A percentile compares a stretch with the other conserved stretches of the same genome.
phyloP scores from a whole-genome alignment of 2,329 filamentous ascomycete genomes.

The Cordyceps farinosa region DNA sequence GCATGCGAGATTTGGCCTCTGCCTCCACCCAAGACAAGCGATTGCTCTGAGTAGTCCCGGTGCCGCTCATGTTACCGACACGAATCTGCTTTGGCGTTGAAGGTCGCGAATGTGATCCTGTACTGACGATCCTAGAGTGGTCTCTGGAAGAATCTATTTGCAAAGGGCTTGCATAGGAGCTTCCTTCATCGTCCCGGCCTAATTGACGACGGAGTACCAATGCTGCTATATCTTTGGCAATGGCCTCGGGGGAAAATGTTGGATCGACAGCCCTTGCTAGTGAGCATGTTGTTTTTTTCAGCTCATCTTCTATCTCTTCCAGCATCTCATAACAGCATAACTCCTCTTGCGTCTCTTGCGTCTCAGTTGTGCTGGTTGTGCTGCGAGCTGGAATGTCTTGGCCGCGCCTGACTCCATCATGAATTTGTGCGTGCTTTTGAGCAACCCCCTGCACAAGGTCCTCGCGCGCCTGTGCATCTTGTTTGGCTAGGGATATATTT shows the following conservation, averaged over 20 bases:
- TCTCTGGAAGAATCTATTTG: not conserved
- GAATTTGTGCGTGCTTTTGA: conserved; percentile 44
- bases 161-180: not conserved
- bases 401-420: conserved; percentile 36
- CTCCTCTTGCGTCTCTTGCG: not conserved
- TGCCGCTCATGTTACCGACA: not conserved
- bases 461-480: conserved; percentile 35
- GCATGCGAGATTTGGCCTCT: not conserved
- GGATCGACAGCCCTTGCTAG: conserved; percentile 4
- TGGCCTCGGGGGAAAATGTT: conserved; percentile 1
- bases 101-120: not conserved
- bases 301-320: not conserved
- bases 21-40: not conserved
- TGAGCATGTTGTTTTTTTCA: conserved; percentile 9
- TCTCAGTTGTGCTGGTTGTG: not conserved
- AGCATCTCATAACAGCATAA: conserved; percentile 8
- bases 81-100: conserved; percentile 4
- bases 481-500: conserved; percentile 29
- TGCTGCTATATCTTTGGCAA: conserved; percentile 14
- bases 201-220: not conserved
- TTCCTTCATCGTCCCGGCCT: not conserved
- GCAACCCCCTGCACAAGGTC: conserved; percentile 43
- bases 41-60: not conserved
- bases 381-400: conserved; percentile 24
- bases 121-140: not conserved